Evolutionary conservation across 2,329 filamentous ascomycete species (phyloP), one percentile per base, ranked within the genome.

Genomic region (Hymenoscyphus scutula): DNA sequence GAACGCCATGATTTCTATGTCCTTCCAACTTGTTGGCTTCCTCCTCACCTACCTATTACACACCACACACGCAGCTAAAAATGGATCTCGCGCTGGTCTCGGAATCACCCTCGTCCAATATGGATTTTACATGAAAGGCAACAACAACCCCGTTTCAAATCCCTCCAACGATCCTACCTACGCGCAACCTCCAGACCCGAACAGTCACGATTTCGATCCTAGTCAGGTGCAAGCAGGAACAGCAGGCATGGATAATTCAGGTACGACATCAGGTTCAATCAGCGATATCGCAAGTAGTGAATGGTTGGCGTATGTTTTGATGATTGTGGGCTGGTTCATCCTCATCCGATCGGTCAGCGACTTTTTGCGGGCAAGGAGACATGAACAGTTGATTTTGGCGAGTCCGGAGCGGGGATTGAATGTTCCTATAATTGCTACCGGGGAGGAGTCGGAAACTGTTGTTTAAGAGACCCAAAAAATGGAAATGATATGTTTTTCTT

Each of bases 261-360:
- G 75, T 13, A 71, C 75, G 1, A 13, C 32, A 13, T 71, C 77
- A 13, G 80, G 81, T 48, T 77, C 78, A 13, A 73, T 82, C 10
- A 77, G 79, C 6, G 83, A 85, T 38, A 85, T 97, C 51, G 85
- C 83, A 5, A 89, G 88, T 58, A 89, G 84, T 67, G 93, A 98
- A 74, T 97, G 91, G 91, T 81, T 97, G 66, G 91, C 92, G 11
- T 99, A 98, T 72, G 81, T 90, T 17, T 78, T 99, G 56, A 99
- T 99, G 95, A 91, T 99, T 73, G 89, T 96, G 1, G 95, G 95
- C 5, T 99, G 95, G 95, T 98, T 98, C 73, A 92, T 99, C 66
- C 80, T 99, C 65, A 98, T 99, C 74, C 86, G 93, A 76, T 89
- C 92, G n/a, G 87, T 97, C 19, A 92, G 89, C 70, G 93, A 98